Conservation (phyloP, 805 yeast genomes). For the Saccharomycopsis sp. region DNA sequence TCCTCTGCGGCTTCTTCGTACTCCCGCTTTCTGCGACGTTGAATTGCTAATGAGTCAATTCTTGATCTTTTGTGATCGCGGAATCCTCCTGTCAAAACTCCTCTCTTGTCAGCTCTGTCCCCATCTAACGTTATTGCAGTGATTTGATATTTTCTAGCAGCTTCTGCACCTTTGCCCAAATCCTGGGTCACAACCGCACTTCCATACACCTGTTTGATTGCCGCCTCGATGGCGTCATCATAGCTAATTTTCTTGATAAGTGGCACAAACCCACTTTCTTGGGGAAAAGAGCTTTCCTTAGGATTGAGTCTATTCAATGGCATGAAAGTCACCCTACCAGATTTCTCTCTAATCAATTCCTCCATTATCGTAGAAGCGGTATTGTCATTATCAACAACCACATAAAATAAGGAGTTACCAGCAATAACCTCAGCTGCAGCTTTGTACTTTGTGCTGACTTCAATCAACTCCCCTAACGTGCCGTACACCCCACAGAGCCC, state of each 20-base stretch:
- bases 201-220: conserved; percentile 74
- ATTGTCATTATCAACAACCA: conserved; percentile 74
- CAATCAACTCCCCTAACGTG: conserved; percentile 74
- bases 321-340: conserved; percentile 85
- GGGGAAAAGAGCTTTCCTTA: conserved; percentile 45
- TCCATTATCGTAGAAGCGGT: conserved; percentile 77
- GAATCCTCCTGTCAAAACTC: conserved; percentile 84
- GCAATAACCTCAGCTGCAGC: conserved; percentile 85
- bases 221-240: conserved; percentile 48
- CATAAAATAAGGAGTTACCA: conserved; percentile 76
- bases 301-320: conserved; percentile 67
- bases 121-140: conserved; percentile 88
- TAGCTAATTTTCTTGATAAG: conserved; percentile 64
- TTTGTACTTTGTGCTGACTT: conserved; percentile 72
- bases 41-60: conserved; percentile 55
- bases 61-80: conserved; percentile 61
- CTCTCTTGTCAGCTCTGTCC: conserved; percentile 75
- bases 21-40: conserved; percentile 44
- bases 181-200: conserved; percentile 68
- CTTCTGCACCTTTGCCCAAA: conserved; percentile 56
- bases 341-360: conserved; percentile 55
- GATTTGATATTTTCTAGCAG: conserved; percentile 51
- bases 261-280: conserved; percentile 57
- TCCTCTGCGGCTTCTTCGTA: conserved; percentile 33
- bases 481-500: conserved; percentile 68